phyloP scores from a whole-genome alignment of 73 alveolate genomes.

The Paramecium octaurelia region DNA sequence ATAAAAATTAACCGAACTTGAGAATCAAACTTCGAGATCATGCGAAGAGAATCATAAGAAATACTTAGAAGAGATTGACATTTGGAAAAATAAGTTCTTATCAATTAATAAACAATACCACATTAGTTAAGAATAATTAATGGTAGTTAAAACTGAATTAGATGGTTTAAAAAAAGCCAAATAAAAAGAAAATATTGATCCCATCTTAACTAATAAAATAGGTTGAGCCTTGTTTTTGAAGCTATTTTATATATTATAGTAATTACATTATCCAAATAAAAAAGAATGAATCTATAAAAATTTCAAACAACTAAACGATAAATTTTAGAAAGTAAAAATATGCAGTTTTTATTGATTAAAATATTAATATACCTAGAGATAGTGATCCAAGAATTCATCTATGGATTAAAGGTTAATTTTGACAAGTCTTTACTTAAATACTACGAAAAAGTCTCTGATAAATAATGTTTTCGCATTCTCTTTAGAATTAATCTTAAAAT shows the following conservation, averaged over 20 bases:
- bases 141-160: constrained; percentile 47
- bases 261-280: background rate
- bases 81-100: constrained; percentile 32
- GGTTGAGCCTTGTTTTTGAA: background rate
- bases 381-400: too few species aligned
- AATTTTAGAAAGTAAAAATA: too few species aligned
- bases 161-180: constrained; percentile 16
- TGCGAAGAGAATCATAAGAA: background rate
- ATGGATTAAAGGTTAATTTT: too few species aligned
- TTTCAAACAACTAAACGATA: background rate
- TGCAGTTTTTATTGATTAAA: too few species aligned
- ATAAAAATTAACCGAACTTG: constrained; percentile 4
- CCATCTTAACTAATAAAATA: background rate
- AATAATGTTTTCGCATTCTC: background rate
- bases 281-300: background rate
- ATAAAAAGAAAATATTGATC: constrained; percentile 9
- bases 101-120: constrained; percentile 15
- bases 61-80: background rate
- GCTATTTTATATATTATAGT: background rate
- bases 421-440: background rate
- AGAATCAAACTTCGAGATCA: background rate
- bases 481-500: background rate
- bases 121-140: constrained; percentile 27
- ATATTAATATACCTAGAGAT: too few species aligned
- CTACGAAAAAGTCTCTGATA: background rate